These are phyloP conservation scores for Hypoxylon sp. DNA, from an alignment of 2,329 filamentous ascomycete genomes.

Conservation along the genomic window DNA sequence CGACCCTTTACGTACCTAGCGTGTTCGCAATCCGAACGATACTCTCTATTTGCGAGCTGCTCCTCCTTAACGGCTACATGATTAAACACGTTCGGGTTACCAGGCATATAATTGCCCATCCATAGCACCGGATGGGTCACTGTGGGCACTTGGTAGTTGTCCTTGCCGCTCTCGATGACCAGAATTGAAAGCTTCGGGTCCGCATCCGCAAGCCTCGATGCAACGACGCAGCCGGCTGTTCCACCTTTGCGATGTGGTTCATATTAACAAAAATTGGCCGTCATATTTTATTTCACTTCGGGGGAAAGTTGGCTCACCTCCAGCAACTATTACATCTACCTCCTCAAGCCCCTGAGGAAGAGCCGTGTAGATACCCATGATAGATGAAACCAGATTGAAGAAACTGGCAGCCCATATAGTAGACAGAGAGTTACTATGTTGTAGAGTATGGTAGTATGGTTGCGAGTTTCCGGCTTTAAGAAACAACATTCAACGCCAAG, in stretches of 20 bases:
- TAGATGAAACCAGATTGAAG: too few relatives aligned
- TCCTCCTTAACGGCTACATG: constrained; percentile 39
- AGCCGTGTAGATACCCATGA: too few relatives aligned
- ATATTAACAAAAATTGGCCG: background rate
- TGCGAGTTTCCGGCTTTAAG: too few relatives aligned
- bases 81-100: background rate
- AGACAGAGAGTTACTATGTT: too few relatives aligned
- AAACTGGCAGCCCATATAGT: too few relatives aligned
- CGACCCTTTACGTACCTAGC: too few relatives aligned
- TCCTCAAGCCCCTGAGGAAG: too few relatives aligned
- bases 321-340: constrained; percentile 1
- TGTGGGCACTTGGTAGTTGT: constrained; percentile 58
- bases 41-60: constrained; percentile 53
- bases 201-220: constrained; percentile 58
- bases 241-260: too few relatives aligned
- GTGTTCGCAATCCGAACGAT: constrained; percentile 42
- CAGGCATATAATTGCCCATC: constrained; percentile 51
- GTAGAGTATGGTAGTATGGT: too few relatives aligned
- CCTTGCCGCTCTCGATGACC: constrained; percentile 61
- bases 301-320: background rate
- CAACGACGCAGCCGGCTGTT: constrained; percentile 58
- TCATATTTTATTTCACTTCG: background rate
- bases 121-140: constrained; percentile 60
- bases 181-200: constrained; percentile 55
- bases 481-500: too few relatives aligned